phyloP scores from a whole-genome alignment of 106 monocot genomes.

The Iris macrosiphon region DNA sequence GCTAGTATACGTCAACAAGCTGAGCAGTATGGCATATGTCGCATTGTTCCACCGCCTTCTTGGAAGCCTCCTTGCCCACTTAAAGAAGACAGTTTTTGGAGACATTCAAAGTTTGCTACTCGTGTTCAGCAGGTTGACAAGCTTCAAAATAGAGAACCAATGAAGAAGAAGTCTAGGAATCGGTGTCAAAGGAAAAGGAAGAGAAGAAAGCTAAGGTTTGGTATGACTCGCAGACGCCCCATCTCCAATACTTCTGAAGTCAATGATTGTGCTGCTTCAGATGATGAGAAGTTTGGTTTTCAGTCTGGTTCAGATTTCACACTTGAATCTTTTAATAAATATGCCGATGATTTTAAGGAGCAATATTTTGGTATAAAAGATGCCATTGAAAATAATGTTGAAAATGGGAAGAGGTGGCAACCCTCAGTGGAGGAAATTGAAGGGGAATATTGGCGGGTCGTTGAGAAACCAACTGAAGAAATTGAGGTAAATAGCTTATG shows the following conservation, averaged over 20 bases:
- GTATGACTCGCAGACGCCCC: conserved; percentile 74
- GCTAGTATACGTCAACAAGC: conserved; percentile 56
- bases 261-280: conserved; percentile 55
- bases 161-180: conserved; percentile 46
- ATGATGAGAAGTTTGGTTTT: conserved; percentile 98
- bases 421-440: conserved; percentile 85
- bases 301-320: conserved; percentile 89
- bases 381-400: conserved; percentile 13
- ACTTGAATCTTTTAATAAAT: conserved; percentile 61
- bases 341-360: conserved; percentile 63
- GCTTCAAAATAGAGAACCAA: conserved; percentile 92
- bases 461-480: conserved; percentile 73
- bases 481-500: conserved; percentile 50
- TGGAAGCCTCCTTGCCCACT: conserved; percentile 83
- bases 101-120: conserved; percentile 56
- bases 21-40: conserved; percentile 85
- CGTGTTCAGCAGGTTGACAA: conserved; percentile 86
- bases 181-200: conserved; percentile 60
- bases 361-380: conserved; percentile 53
- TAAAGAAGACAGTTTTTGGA: conserved; percentile 60
- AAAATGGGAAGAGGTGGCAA: conserved; percentile 27
- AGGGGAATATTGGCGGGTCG: conserved; percentile 97
- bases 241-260: conserved; percentile 28
- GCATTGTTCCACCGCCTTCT: conserved; percentile 80
- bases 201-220: conserved; percentile 73